A percentile compares a stretch with the other conserved stretches of the same genome.
phyloP scores from a whole-genome alignment of 2,329 filamentous ascomycete species.

The Sporothrix curviconia region DNA sequence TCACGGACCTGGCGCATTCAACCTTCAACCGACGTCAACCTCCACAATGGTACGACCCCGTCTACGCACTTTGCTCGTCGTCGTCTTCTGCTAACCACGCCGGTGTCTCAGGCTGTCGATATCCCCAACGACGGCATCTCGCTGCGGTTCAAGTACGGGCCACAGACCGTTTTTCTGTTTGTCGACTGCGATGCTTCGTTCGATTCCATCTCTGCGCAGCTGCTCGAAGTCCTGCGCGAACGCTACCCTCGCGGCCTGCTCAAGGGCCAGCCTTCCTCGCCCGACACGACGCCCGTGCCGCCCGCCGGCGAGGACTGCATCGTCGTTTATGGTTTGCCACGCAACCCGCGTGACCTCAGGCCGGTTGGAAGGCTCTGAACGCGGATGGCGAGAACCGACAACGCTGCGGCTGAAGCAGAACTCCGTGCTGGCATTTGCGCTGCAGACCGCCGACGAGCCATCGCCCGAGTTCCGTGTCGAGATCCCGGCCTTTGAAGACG shows the following conservation, averaged over 20 bases:
- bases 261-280: conserved; percentile 22
- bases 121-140: conserved; percentile 44
- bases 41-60: conserved; percentile 17
- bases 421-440: conserved; percentile 43
- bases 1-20: too few species aligned
- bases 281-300: neutral
- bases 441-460: conserved; percentile 34
- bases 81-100: too few species aligned
- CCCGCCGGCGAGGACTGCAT: neutral
- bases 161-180: conserved; percentile 64
- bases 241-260: conserved; percentile 50
- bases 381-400: conserved; percentile 34
- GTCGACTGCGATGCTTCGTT: conserved; percentile 53
- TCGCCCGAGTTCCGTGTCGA: conserved; percentile 32
- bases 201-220: conserved; percentile 47
- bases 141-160: conserved; percentile 66
- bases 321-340: conserved; percentile 44
- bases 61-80: too few species aligned
- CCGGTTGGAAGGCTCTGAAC: conserved; percentile 45
- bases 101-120: conserved; percentile 30
- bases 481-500: conserved; percentile 31
- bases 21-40: too few species aligned
- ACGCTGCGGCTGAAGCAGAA: conserved; percentile 42
- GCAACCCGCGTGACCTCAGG: conserved; percentile 37
- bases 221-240: conserved; percentile 52